Base-by-base conservation (phyloP, 345 rosid species). In the rapeseed (Brassica napus) region DNA sequence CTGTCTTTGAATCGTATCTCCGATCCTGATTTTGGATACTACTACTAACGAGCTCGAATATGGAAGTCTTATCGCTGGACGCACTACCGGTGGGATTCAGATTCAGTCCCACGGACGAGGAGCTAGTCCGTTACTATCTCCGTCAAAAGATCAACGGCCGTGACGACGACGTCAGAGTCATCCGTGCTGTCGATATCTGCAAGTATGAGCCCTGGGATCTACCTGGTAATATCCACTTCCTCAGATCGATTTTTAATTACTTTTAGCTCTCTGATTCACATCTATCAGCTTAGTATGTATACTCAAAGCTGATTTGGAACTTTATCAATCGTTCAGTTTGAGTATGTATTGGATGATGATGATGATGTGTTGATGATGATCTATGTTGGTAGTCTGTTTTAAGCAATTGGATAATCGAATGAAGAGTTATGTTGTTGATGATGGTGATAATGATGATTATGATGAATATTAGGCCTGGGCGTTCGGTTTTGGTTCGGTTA, bases 151-250 rank as follows among this genome's bases (percentile, higher is more conserved):
- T 93, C 75, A 95, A 95, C 64, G 94, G 98, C 2, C 78, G 77
- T 0, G 76, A 89, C 37, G 59, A 85, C 10, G 87, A 86, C 1
- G 94, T 93, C 15, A 55, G 68, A 32, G 89, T 89, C 5, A 93
- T 95, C 68, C 84, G 88, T 3, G 98, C 87, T 37, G 77, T 95
- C 82, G 99, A 93, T 79, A 90, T 95, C 79, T 95, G 98, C 71
- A 93, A 88, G 83, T 62, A 85, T 78, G 99, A 95, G 86, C 99
- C 98, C 0, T 93, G 97, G 97, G 99, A 95, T 76, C 88, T 95
- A 31, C 99, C 98, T 66, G 92, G 98, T 93, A 83, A 26, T 26
- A 26, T 26, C 30, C 30, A 26, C 30, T 26, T 47, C 10, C 30
- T 49, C 47, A 16, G 21, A 54, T 70, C 37, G 54, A 35, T 35